Evolutionary conservation across 176 grass and related monocot species (phyloP).

Genomic region (Triticum monococcum): DNA sequence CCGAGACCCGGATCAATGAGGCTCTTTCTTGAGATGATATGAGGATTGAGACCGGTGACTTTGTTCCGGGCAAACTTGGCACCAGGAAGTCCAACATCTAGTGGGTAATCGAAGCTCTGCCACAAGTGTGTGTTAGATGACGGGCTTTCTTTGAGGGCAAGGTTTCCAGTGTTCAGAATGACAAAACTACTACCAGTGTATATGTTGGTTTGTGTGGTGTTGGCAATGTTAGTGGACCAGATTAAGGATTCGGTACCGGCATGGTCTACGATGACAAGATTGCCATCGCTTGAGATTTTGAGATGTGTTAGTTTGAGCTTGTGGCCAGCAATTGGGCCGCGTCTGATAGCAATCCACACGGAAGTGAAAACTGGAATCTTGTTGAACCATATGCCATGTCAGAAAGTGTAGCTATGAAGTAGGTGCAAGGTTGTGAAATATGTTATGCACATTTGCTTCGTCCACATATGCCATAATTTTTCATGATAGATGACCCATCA

Average conservation of each 20-base stretch:
- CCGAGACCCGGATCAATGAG: neutral
- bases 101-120: neutral
- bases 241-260: neutral
- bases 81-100: neutral
- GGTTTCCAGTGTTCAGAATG: neutral
- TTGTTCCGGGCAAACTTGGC: neutral
- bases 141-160: neutral
- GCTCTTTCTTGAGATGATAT: neutral
- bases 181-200: no score
- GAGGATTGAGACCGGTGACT: neutral
- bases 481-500: no score
- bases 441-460: no score
- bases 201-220: no score
- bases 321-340: neutral
- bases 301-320: neutral
- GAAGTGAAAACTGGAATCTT: neutral
- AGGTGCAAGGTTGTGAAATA: no score
- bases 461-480: no score
- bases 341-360: neutral
- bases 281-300: neutral
- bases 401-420: no score
- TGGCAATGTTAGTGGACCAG: neutral
- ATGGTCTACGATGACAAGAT: neutral
- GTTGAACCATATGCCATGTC: slow-evolving; percentile 14
- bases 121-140: neutral